These are phyloP conservation scores for Dactylellina cionopaga DNA, from an alignment of 2,329 filamentous ascomycete genomes.

Conservation along the genomic window DNA sequence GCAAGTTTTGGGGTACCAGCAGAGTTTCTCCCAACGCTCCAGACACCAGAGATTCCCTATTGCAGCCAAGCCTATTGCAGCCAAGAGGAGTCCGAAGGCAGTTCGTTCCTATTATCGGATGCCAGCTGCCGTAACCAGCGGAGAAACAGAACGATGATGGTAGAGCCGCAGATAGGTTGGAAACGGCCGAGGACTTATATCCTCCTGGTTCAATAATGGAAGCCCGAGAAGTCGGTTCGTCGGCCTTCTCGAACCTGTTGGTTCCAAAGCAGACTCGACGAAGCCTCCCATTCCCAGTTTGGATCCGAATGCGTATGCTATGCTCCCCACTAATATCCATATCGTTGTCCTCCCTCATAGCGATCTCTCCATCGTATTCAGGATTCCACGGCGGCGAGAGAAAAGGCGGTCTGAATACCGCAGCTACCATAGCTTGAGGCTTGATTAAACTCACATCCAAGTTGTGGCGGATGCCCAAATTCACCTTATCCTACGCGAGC, in stretches of 20 bases:
- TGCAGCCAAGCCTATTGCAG: no score
- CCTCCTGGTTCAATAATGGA: constrained; percentile 13
- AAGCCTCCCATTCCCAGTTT: constrained; percentile 32
- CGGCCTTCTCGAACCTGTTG: constrained; percentile 27
- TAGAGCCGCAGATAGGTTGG: neutral
- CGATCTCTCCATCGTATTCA: neutral
- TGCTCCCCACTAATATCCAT: constrained; percentile 38
- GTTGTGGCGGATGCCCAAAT: constrained; percentile 44
- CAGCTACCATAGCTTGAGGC: constrained; percentile 33
- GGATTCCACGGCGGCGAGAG: constrained; percentile 24
- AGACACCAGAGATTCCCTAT: no score
- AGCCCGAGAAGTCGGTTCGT: constrained; percentile 21
- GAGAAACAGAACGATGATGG: constrained; percentile 12
- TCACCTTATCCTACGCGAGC: constrained; percentile 34
- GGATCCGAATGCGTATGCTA: constrained; percentile 8
- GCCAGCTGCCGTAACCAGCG: no score
- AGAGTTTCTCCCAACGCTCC: no score
- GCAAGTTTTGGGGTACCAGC: no score
- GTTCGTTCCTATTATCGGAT: no score
- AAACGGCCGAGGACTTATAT: constrained; percentile 7
- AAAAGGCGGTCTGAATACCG: constrained; percentile 29
- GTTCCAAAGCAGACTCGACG: no score
- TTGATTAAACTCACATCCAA: constrained; percentile 48
- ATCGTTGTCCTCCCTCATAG: constrained; percentile 34
- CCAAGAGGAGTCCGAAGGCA: no score